Base-by-base conservation (phyloP, 2,329 filamentous ascomycete genomes). In the Phialocephala subalpina region DNA sequence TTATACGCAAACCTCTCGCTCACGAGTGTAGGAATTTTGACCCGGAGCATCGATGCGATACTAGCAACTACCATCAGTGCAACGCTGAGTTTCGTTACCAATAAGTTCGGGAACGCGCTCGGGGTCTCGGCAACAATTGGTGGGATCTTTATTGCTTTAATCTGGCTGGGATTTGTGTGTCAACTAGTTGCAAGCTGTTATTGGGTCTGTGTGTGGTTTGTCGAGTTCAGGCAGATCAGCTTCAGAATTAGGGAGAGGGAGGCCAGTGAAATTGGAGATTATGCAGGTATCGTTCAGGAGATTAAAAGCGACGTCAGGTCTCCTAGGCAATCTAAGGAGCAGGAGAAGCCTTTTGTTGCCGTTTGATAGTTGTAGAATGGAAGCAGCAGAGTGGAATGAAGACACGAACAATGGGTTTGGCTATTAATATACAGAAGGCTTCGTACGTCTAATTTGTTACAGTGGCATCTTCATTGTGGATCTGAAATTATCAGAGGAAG, bases 181-280 rank as follows among this genome's bases (percentile, higher is more conserved):
- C 56, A 58, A 40, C 6, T 8, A 2, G 7, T 58, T n/a, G 27
- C 56, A 22, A 58, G 33, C 22, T 25, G 14, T 20, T 58, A 38
- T 42, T 58, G 56, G 56, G n/a, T 38, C n/a, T 35, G 36, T n/a
- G 56, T 58, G 36, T 58, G 56, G 56, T 58, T 58, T 58, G 56
- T 58, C 33, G 56, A 58, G 35, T 58, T 58, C 22, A 38, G 56
- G n/a, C 56, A 58, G 36, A 42, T 20, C 35, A 42, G 56, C 16
- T 58, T 58, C 25, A 58, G 35, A 20, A 38, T 58, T 20, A 58
- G 56, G 22, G 42, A 38, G 33, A 58, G 56, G n/a, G 36, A 58
- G 18, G 56, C 2, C 2, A 38, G 6, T 20, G 29, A 58, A 33
- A 42, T 58, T n/a, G 56, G 56, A 18, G 22, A 58, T 40, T 58